A percentile compares a stretch with the other conserved stretches of the same genome.
These are phyloP conservation scores for Hypocrella siamensis DNA, from an alignment of 2,329 filamentous ascomycete genomes.

Conservation along the genomic window DNA sequence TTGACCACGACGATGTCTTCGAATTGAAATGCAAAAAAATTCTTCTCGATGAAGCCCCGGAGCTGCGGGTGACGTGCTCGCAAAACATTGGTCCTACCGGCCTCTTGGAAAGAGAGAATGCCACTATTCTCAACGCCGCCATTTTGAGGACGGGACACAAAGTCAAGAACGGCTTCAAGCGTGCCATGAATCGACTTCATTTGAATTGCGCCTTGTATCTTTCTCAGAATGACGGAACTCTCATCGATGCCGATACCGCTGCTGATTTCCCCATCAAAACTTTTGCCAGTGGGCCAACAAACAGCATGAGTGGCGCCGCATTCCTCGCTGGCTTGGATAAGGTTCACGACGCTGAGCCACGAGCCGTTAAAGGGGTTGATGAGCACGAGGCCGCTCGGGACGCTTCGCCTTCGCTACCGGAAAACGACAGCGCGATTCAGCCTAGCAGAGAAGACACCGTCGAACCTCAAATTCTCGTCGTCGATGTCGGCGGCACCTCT, in stretches of 20 bases:
- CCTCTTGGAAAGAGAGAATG: constrained; percentile 32
- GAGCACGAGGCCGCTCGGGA: too few species aligned
- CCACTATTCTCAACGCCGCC: constrained; percentile 37
- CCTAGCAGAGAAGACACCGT: background rate
- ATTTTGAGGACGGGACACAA: constrained; percentile 29
- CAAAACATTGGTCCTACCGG: constrained; percentile 27
- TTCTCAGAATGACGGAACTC: constrained; percentile 37
- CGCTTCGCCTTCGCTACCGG: too few species aligned
- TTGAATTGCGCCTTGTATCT: constrained; percentile 29
- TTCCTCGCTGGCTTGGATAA: constrained; percentile 33
- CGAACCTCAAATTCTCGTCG: constrained; percentile 26
- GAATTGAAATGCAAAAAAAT: constrained; percentile 23
- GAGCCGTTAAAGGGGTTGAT: too few species aligned
- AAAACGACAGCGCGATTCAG: too few species aligned
- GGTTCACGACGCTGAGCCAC: background rate
- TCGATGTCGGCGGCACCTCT: constrained; percentile 46
- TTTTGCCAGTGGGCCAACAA: constrained; percentile 37
- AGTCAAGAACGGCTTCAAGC: constrained; percentile 30
- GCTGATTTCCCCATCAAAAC: constrained; percentile 34
- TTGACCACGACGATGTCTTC: constrained; percentile 24
- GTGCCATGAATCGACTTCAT: constrained; percentile 25
- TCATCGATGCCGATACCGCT: constrained; percentile 30
- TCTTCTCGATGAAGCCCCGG: constrained; percentile 18
- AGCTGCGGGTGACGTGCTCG: constrained; percentile 23
- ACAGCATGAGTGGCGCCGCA: constrained; percentile 36